Base-by-base conservation (phyloP, 2,329 filamentous ascomycete genomes). In the Westerdykella ornata region DNA sequence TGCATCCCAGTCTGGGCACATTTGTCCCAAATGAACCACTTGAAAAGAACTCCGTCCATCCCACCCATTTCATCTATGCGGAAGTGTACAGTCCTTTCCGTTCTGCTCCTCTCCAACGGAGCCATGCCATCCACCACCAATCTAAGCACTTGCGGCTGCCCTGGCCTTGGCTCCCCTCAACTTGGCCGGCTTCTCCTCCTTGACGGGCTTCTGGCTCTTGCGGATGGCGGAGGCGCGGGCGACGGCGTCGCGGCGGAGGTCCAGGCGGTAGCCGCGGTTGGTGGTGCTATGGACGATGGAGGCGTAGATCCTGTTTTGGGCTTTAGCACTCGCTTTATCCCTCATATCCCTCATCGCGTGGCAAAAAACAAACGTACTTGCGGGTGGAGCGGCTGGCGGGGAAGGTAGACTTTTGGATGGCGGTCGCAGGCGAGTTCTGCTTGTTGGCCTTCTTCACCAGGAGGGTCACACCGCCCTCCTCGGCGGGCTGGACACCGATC, bases 141-240 rank as follows among this genome's bases (percentile, higher is more conserved):
- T 53, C 51, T 64, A 63, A 52, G 57, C 54, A 43, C 53, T 52
- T 41, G 56, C 52, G 53, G 82, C 83, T 76, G 85, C 83, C 74
- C 78, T 78, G 62, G 85, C 86, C 77, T 88, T 87, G 56, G 76
- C 76, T 59, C 89, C 88, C 65, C 88, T 80, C 59, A 76, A 75
- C 81, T 94, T 94, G 64, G 70, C 67, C 72, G 82, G 81, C 59
- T 80, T 80, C 51, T 74, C 71, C 48, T 83, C 77, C 82, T 94
- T 94, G 72, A 83, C 80, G 57, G 82, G 73, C 68, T 77, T 78
- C 80, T 94, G 85, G 60, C 84, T 81, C 64, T 77, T 76, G 70
- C 83, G 85, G 75, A 95, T 79, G 63, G 88, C 88, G 63, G 83
- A 88, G 66, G 85, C 88, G 65, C 92, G 87, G 71, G 88, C 76